A percentile compares a stretch with the other conserved stretches of the same genome.
These are phyloP conservation scores for Gracilaria caudata DNA, from an alignment of 23 red algal species.

Conservation along the genomic window DNA sequence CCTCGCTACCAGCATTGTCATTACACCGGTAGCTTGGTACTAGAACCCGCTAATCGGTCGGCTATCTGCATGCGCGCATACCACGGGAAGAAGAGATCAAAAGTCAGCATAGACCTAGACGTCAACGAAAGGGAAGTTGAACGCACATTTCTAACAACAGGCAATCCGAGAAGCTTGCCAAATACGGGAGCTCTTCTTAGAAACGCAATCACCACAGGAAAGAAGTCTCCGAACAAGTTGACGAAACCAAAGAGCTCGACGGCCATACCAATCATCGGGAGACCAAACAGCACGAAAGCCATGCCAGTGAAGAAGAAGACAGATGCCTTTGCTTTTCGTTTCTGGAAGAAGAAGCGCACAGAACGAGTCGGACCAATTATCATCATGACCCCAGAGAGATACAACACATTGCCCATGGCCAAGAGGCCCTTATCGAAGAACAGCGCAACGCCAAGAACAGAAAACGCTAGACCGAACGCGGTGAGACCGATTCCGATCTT, in stretches of 20 bases:
- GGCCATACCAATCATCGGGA: slow-evolving; percentile 81
- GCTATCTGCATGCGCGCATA: neutral
- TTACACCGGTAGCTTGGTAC: slow-evolving; percentile 36
- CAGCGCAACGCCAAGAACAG: slow-evolving; percentile 80
- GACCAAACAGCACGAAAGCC: slow-evolving; percentile 85
- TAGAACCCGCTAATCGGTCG: slow-evolving; percentile 35
- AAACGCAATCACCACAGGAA: slow-evolving; percentile 85
- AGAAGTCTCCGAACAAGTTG: slow-evolving; percentile 89
- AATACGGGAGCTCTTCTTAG: slow-evolving; percentile 72
- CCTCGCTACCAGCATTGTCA: neutral
- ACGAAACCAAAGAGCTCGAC: slow-evolving; percentile 86
- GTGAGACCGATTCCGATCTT: slow-evolving; percentile 98
- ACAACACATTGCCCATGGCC: slow-evolving; percentile 88
- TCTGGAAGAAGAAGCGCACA: slow-evolving; percentile 94
- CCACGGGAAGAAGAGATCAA: neutral
- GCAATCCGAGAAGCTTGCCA: slow-evolving; percentile 73
- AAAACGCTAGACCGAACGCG: slow-evolving; percentile 84
- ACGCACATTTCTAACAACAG: slow-evolving; percentile 66
- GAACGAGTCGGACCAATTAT: slow-evolving; percentile 93
- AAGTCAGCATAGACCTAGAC: neutral
- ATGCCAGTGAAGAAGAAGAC: slow-evolving; percentile 93
- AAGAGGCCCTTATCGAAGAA: slow-evolving; percentile 94
- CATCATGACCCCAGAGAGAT: slow-evolving; percentile 81
- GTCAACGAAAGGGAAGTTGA: neutral
- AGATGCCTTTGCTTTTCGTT: slow-evolving; percentile 71